A percentile compares a stretch with the other conserved stretches of the same genome.
Conservation (phyloP, 2,329 filamentous ascomycete genomes). For the Domatiomyces globalis region DNA sequence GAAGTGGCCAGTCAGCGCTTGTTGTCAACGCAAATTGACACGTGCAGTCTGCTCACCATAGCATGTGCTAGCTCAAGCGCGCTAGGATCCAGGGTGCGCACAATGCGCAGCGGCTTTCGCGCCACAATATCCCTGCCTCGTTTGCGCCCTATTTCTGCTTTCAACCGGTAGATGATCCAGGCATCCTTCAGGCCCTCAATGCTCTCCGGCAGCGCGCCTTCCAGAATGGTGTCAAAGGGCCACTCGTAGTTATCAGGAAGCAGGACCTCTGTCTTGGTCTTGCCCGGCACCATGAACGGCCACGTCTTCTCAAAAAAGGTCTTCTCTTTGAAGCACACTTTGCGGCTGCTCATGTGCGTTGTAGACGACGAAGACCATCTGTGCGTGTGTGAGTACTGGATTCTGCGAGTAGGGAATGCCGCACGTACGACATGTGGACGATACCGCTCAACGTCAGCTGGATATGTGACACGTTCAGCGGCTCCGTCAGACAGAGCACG, state of each 20-base stretch:
- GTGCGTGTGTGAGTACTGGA: neutral
- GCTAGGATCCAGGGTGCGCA: conserved; percentile 61
- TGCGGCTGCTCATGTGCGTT: conserved; percentile 19
- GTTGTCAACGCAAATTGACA: neutral
- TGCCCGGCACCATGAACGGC: conserved; percentile 47
- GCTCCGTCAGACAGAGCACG: conserved; percentile 56
- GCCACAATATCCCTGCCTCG: conserved; percentile 74
- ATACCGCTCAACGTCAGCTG: conserved; percentile 57
- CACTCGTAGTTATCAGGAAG: conserved; percentile 70
- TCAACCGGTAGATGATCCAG: conserved; percentile 78
- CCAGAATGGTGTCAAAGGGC: conserved; percentile 61
- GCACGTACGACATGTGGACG: conserved; percentile 51
- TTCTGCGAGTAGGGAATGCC: neutral
- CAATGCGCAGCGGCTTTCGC: conserved; percentile 63
- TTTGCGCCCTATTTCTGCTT: conserved; percentile 81
- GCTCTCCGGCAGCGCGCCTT: conserved; percentile 61
- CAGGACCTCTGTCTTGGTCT: conserved; percentile 41
- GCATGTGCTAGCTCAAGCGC: conserved; percentile 69
- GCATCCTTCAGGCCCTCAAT: conserved; percentile 79
- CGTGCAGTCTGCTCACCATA: conserved; percentile 44
- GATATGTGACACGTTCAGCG: conserved; percentile 58
- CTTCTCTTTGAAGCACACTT: conserved; percentile 23
- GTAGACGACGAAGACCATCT: conserved; percentile 18
- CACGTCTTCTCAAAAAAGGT: conserved; percentile 56
- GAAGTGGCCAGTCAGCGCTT: neutral